Evolutionary conservation across 306 rosid genomes (phyloP).

Genomic region (Prunus fruticosa): DNA sequence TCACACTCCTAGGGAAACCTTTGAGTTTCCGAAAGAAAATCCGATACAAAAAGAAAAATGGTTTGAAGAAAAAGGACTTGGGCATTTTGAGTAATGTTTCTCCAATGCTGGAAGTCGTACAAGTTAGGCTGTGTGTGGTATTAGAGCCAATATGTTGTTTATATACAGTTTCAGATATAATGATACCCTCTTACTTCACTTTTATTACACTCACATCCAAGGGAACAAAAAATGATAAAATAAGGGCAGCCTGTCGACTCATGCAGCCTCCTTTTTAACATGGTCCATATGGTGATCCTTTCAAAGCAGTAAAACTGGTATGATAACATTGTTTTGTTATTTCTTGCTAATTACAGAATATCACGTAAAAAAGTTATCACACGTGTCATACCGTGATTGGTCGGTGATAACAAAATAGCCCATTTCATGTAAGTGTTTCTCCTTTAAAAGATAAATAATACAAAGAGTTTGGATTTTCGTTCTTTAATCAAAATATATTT

Average conservation of each 20-base stretch:
- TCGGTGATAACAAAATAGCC: no score
- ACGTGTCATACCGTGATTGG: no score
- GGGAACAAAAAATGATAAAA: background rate
- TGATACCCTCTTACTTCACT: background rate
- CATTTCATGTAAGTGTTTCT: no score
- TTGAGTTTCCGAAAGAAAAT: slow-evolving; percentile 45
- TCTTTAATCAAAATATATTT: no score
- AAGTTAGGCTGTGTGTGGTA: background rate
- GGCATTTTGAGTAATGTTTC: slow-evolving; percentile 29
- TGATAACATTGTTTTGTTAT: no score
- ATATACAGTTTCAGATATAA: background rate
- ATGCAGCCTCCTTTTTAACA: no score
- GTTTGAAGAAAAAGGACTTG: slow-evolving; percentile 39
- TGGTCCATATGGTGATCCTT: no score
- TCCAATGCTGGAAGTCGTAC: background rate
- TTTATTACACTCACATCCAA: background rate
- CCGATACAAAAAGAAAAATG: slow-evolving; percentile 50
- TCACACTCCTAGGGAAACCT: slow-evolving; percentile 32
- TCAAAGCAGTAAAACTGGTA: no score
- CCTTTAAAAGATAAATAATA: no score
- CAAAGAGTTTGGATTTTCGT: no score
- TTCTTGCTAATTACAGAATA: no score
- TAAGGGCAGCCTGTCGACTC: background rate
- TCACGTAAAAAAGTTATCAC: fast-evolving
- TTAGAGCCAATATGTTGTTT: background rate